phyloP scores from a whole-genome alignment of 2,329 filamentous ascomycete species.

The Onygenales sp. region DNA sequence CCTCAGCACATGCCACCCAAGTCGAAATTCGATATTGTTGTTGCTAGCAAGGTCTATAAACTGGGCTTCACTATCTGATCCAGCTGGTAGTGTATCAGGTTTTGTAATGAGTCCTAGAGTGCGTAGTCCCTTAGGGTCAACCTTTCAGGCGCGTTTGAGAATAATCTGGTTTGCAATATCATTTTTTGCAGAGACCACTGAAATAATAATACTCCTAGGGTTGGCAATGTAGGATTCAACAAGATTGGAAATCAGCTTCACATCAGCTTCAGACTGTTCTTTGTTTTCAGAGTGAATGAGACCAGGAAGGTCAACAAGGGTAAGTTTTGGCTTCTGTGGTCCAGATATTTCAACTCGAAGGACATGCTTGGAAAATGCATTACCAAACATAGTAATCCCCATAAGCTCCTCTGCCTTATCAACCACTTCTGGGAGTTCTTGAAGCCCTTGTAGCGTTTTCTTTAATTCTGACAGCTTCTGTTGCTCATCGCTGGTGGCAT shows the following conservation, averaged over 20 bases:
- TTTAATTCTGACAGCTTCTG: slow-evolving; percentile 11
- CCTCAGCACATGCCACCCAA: slow-evolving; percentile 22
- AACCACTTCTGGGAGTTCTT: slow-evolving; percentile 5
- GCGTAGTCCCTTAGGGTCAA: slow-evolving; percentile 17
- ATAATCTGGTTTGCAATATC: slow-evolving; percentile 51
- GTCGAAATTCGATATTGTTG: slow-evolving; percentile 14
- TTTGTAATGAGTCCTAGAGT: slow-evolving; percentile 27
- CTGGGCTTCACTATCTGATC: slow-evolving; percentile 17
- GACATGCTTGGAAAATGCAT: slow-evolving; percentile 6
- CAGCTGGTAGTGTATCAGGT: slow-evolving; percentile 18
- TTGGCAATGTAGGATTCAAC: slow-evolving; percentile 44
- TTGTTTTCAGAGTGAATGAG: slow-evolving; percentile 7
- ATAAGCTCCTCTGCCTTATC: slow-evolving; percentile 7
- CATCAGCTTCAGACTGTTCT: slow-evolving; percentile 10
- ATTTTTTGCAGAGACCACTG: slow-evolving; percentile 42
- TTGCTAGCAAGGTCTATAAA: slow-evolving; percentile 19
- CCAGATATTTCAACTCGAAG: slow-evolving; percentile 9
- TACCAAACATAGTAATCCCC: slow-evolving; percentile 12
- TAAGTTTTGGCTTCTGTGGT: slow-evolving; percentile 7
- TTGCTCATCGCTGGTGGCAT: slow-evolving; percentile 9
- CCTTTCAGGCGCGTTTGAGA: slow-evolving; percentile 25
- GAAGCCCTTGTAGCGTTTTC: background rate
- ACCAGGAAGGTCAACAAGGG: slow-evolving; percentile 11
- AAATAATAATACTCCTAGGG: slow-evolving; percentile 50
- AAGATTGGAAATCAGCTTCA: slow-evolving; percentile 10